Percentiles rank a stretch among this genome's conserved stretches.
phyloP scores from a whole-genome alignment of 208 protist species.

The Perkinsela sp. region DNA sequence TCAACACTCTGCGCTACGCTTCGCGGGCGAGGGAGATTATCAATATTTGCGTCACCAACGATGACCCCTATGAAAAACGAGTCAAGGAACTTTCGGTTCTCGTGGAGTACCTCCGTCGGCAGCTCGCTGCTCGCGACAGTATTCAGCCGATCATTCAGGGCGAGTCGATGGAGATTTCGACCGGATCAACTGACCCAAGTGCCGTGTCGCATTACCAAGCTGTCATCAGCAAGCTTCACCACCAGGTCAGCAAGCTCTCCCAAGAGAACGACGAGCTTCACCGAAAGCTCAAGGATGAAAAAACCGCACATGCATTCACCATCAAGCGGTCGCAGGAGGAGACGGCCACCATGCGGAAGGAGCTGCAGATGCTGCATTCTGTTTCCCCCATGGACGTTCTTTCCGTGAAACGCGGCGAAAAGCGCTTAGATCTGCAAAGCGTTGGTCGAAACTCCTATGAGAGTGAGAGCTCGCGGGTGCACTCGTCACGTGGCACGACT shows the following conservation, averaged over 20 bases:
- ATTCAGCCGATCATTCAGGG: neutral
- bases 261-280: neutral
- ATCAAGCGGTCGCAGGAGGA: neutral
- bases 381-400: neutral
- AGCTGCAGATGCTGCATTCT: neutral
- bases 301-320: neutral
- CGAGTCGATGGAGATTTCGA: neutral
- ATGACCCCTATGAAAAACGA: conserved; percentile 17
- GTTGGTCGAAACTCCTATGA: neutral
- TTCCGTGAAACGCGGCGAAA: neutral
- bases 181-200: neutral
- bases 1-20: conserved; percentile 43
- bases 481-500: neutral
- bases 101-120: conserved; percentile 8
- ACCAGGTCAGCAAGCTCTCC: neutral
- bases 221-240: neutral
- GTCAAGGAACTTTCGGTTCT: conserved; percentile 10
- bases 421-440: neutral
- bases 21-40: conserved; percentile 20
- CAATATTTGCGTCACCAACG: conserved; percentile 19
- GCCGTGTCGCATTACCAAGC: neutral
- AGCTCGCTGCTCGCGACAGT: neutral
- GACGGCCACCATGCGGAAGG: neutral
- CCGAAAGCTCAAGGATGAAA: neutral
- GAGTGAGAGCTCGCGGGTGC: neutral